Evolutionary conservation across 176 grass and related monocot genomes (phyloP).

Genomic region (Tillandsia fasciculata): DNA sequence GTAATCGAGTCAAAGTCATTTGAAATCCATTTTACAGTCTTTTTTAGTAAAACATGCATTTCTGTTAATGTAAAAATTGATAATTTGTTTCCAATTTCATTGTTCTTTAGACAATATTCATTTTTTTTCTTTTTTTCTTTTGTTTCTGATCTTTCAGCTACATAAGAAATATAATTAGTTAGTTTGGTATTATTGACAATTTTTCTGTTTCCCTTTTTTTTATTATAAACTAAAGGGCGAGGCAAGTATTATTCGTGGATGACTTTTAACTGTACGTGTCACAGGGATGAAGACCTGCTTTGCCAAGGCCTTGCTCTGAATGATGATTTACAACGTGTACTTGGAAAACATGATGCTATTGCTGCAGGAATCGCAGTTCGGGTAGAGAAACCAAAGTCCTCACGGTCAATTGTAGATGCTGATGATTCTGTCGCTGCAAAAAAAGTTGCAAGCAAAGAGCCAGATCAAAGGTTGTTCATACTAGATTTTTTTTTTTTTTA

Average conservation of each 20-base stretch:
- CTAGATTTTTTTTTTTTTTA: background rate
- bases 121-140: background rate
- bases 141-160: no score
- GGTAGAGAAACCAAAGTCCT: constrained; percentile 67
- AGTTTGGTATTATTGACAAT: no score
- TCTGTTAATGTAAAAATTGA: background rate
- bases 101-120: background rate
- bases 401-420: constrained; percentile 76
- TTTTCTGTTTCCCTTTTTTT: background rate
- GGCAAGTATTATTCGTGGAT: background rate
- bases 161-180: no score
- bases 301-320: constrained; percentile 73
- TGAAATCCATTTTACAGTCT: no score
- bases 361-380: constrained; percentile 72
- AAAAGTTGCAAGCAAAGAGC: constrained; percentile 52
- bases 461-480: constrained; percentile 43
- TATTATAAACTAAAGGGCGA: background rate
- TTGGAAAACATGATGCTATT: constrained; percentile 74
- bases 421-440: constrained; percentile 44
- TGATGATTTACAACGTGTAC: constrained; percentile 81
- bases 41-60: background rate
- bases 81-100: background rate
- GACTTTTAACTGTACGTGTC: background rate
- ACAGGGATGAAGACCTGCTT: constrained; percentile 75
- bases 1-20: no score